Conservation (phyloP, 805 yeast genomes). For the Jamesozyma spencerorum region DNA sequence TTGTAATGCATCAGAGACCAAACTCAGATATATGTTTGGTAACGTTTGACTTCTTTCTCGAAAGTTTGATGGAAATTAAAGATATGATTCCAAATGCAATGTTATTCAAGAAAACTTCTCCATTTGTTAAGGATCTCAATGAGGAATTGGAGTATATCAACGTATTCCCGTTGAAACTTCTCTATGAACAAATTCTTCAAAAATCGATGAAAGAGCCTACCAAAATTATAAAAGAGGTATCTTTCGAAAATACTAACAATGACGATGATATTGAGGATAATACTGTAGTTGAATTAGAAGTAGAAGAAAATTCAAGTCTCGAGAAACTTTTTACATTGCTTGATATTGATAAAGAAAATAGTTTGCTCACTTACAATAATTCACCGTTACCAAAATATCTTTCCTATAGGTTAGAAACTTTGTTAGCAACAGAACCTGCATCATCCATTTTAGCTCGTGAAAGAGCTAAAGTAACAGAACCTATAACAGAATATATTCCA, state of each 20-base stretch:
- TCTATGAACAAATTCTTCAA: constrained; percentile 27
- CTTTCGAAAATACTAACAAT: background rate
- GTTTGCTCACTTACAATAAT: background rate
- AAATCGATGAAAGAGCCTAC: no score
- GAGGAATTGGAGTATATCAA: constrained; percentile 16
- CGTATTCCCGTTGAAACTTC: constrained; percentile 12
- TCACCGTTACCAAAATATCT: constrained; percentile 4
- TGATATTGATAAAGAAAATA: constrained; percentile 3
- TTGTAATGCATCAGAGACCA: background rate
- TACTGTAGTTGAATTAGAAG: background rate
- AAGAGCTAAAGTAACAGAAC: constrained; percentile 14
- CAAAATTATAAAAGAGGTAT: no score
- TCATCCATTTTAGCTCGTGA: constrained; percentile 22
- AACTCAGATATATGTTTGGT: constrained; percentile 1
- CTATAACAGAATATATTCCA: constrained; percentile 17
- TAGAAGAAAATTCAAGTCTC: background rate
- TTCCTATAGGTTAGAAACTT: constrained; percentile 8
- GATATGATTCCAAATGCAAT: constrained; percentile 13
- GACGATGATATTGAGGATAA: constrained; percentile 1
- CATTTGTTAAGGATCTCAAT: background rate
- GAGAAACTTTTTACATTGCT: constrained; percentile 3
- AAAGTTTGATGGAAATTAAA: constrained; percentile 9
- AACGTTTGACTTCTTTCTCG: constrained; percentile 10
- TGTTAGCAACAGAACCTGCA: constrained; percentile 16
- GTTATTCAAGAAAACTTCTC: constrained; percentile 7